Percentiles rank a stretch among this genome's conserved stretches.
phyloP scores from a whole-genome alignment of 2,329 filamentous ascomycete genomes.

The Huntiella decipiens region DNA sequence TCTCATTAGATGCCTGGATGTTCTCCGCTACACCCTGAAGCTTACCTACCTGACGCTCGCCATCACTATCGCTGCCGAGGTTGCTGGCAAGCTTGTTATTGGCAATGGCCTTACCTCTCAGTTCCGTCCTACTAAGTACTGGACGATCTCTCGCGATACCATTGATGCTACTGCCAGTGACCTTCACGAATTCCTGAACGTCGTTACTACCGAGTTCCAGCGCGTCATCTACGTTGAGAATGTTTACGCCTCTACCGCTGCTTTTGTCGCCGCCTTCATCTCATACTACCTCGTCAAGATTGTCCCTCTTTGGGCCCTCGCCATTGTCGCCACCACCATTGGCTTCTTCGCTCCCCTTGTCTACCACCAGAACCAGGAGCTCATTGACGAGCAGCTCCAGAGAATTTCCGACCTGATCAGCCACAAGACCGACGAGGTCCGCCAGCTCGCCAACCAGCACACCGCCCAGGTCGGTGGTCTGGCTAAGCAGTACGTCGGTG shows the following conservation, averaged over 20 bases:
- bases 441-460: conserved; percentile 42
- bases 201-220: conserved; percentile 52
- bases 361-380: conserved; percentile 49
- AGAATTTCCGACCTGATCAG: conserved; percentile 38
- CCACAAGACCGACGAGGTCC: conserved; percentile 44
- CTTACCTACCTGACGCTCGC: conserved; percentile 43
- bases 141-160: conserved; percentile 43
- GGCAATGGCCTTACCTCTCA: conserved; percentile 45
- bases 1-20: conserved; percentile 44
- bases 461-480: conserved; percentile 41
- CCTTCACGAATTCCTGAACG: conserved; percentile 50
- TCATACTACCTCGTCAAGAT: conserved; percentile 52
- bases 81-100: conserved; percentile 39
- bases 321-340: conserved; percentile 38
- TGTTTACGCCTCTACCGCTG: conserved; percentile 36
- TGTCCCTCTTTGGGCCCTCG: conserved; percentile 50
- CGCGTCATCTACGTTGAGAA: conserved; percentile 52
- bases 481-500: conserved; percentile 48
- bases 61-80: conserved; percentile 40
- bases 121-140: conserved; percentile 48
- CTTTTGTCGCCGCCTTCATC: conserved; percentile 39
- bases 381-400: conserved; percentile 45
- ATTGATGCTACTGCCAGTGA: conserved; percentile 43
- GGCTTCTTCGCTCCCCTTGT: conserved; percentile 43
- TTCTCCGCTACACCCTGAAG: conserved; percentile 46